Conservation (phyloP, 305 asterid genomes). For the Lippia alba region DNA sequence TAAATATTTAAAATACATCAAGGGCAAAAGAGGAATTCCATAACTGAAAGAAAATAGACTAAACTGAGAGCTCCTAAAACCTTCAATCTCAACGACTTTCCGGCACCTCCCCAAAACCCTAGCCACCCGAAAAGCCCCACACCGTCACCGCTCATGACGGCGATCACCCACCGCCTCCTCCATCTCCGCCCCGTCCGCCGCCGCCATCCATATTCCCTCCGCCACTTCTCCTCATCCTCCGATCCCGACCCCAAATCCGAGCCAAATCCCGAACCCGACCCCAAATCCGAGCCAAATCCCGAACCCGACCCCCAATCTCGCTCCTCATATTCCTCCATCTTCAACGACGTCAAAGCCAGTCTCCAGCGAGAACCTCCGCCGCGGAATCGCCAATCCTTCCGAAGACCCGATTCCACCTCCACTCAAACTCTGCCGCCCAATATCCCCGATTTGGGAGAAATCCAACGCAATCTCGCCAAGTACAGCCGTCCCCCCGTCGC, state of each 20-base stretch:
- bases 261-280: constrained; percentile 34
- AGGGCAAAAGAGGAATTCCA: background rate
- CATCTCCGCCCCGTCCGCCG: constrained; percentile 31
- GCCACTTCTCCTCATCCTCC: constrained; percentile 32
- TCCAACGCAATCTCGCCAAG: constrained; percentile 50
- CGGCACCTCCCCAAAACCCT: constrained; percentile 1
- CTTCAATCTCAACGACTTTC: background rate
- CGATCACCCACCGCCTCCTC: constrained; percentile 37
- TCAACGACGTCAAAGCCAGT: constrained; percentile 46
- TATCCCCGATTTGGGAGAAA: constrained; percentile 34
- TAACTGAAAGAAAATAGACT: too few species aligned
- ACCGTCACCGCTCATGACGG: constrained; percentile 37
- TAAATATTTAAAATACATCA: background rate
- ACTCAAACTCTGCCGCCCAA: constrained; percentile 29
- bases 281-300: constrained; percentile 27
- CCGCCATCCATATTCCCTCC: constrained; percentile 1
- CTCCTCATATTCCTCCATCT: constrained; percentile 41
- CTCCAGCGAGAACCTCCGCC: constrained; percentile 38
- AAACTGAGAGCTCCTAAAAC: background rate
- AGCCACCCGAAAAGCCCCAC: background rate
- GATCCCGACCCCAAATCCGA: constrained; percentile 30
- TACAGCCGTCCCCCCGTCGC: constrained; percentile 43
- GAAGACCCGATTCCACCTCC: constrained; percentile 19
- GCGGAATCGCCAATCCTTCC: constrained; percentile 26
- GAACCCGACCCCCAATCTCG: constrained; percentile 29